These are phyloP conservation scores for Daedaleopsis sinensis DNA, from an alignment of 768 basidiomycete species.

Conservation along the genomic window DNA sequence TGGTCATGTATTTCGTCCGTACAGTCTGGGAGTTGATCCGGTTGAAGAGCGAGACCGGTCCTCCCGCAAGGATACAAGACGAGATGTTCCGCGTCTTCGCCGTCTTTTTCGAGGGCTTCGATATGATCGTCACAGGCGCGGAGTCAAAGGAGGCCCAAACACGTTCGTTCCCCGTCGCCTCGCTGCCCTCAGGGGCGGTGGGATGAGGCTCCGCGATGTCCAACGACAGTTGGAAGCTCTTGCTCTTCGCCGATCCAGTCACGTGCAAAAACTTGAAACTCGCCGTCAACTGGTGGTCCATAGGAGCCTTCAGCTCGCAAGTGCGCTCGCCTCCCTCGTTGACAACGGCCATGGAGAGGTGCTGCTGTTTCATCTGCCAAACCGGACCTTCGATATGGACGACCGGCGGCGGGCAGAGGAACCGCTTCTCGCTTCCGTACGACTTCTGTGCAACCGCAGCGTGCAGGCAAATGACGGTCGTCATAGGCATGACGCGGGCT, in stretches of 20 bases:
- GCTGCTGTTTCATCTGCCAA: constrained; percentile 80
- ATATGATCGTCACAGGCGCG: constrained; percentile 91
- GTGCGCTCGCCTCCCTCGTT: constrained; percentile 83
- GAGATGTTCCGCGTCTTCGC: constrained; percentile 92
- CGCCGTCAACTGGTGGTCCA: constrained; percentile 83
- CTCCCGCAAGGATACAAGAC: constrained; percentile 87
- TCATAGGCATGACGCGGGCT: constrained; percentile 81
- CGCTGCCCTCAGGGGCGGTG: constrained; percentile 43
- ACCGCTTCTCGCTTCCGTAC: constrained; percentile 94
- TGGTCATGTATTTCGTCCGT: constrained; percentile 96
- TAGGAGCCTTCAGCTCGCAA: constrained; percentile 80
- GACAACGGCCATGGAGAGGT: constrained; percentile 84
- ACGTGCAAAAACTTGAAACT: constrained; percentile 94
- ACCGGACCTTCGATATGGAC: constrained; percentile 91
- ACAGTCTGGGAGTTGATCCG: constrained; percentile 97
- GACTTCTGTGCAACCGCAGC: constrained; percentile 96
- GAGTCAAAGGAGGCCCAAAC: constrained; percentile 93
- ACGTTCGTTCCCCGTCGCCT: constrained; percentile 52
- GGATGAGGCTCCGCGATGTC: constrained; percentile 80
- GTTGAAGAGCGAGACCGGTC: constrained; percentile 92
- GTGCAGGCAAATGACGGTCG: constrained; percentile 87
- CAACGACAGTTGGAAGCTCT: constrained; percentile 85
- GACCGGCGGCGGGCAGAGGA: constrained; percentile 91
- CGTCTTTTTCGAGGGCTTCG: constrained; percentile 96
- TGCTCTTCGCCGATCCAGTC: constrained; percentile 84